A percentile compares a stretch with the other conserved stretches of the same genome.
phyloP scores from a whole-genome alignment of 345 rosid genomes.

The Raphanus sativus region DNA sequence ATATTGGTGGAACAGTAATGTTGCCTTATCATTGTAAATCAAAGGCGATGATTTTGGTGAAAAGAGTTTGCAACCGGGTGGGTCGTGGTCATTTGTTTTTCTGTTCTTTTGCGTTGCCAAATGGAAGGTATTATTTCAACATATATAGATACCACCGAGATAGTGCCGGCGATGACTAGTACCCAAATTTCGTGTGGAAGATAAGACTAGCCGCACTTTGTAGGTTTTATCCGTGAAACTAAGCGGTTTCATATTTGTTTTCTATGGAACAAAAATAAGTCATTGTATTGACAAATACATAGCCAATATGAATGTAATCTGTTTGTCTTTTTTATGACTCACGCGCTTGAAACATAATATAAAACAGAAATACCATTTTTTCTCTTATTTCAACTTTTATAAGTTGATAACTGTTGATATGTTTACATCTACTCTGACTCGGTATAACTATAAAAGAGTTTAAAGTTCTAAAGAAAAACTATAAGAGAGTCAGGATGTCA shows the following conservation, averaged over 20 bases:
- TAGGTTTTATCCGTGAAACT: neutral
- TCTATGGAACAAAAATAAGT: constrained; percentile 12
- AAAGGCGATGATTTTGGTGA: constrained; percentile 13
- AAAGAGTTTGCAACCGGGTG: neutral
- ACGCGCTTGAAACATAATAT: no score
- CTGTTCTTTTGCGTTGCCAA: neutral
- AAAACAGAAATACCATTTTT: no score
- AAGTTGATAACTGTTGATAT: no score
- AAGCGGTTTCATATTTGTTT: constrained; percentile 24
- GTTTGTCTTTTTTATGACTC: no score
- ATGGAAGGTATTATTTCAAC: neutral
- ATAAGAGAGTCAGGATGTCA: no score
- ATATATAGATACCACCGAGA: constrained; percentile 23
- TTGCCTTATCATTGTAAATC: constrained; percentile 26
- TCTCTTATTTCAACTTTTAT: no score
- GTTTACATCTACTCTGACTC: no score
- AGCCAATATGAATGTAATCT: neutral
- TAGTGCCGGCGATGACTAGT: neutral
- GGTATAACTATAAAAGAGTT: no score
- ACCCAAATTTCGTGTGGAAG: constrained; percentile 18
- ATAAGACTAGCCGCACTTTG: constrained; percentile 18
- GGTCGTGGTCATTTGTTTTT: constrained; percentile 17
- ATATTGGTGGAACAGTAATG: neutral
- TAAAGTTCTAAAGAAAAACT: no score
- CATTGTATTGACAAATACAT: neutral